Percentiles rank a stretch among this genome's conserved stretches.
Evolutionary conservation across 768 basidiomycete genomes (phyloP).

Genomic region (Dendrothele bispora): DNA sequence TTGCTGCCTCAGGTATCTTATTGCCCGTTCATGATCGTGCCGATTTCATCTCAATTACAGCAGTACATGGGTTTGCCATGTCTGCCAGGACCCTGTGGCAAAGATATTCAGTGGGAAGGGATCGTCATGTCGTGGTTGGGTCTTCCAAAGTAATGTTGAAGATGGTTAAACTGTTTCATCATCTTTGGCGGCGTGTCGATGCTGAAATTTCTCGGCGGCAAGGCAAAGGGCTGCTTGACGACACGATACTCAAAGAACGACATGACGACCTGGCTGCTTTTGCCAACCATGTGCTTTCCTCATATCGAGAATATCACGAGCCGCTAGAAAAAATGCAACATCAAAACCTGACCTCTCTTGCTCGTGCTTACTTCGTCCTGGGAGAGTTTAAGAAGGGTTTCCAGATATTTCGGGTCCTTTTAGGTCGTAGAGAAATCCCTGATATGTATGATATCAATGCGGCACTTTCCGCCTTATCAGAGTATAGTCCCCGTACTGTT

Average conservation of each 20-base stretch:
- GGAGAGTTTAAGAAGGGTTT: conserved; percentile 50
- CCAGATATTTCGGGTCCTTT: conserved; percentile 42
- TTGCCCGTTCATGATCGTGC: conserved; percentile 48
- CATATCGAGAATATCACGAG: conserved; percentile 41
- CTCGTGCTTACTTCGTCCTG: conserved; percentile 60
- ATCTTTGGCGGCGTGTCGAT: not conserved
- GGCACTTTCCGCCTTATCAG: conserved; percentile 53
- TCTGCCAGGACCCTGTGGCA: conserved; percentile 59
- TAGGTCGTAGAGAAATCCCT: conserved; percentile 50
- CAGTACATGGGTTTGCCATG: conserved; percentile 44
- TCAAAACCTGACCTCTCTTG: conserved; percentile 55
- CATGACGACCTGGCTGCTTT: conserved; percentile 29
- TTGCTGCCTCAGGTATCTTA: conserved; percentile 37
- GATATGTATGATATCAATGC: conserved; percentile 69
- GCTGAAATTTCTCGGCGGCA: not conserved
- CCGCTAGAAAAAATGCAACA: conserved; percentile 51
- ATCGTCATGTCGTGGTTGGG: conserved; percentile 40
- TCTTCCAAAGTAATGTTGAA: conserved; percentile 45
- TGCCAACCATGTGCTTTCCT: conserved; percentile 41
- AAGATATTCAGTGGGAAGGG: conserved; percentile 44
- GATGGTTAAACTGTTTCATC: conserved; percentile 56
- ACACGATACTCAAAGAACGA: not conserved
- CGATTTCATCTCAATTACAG: conserved; percentile 46
- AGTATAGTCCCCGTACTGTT: conserved; percentile 46
- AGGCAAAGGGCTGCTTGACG: not conserved